phyloP scores from a whole-genome alignment of 495 filamentous ascomycete genomes.

The Durotheca rogersii region DNA sequence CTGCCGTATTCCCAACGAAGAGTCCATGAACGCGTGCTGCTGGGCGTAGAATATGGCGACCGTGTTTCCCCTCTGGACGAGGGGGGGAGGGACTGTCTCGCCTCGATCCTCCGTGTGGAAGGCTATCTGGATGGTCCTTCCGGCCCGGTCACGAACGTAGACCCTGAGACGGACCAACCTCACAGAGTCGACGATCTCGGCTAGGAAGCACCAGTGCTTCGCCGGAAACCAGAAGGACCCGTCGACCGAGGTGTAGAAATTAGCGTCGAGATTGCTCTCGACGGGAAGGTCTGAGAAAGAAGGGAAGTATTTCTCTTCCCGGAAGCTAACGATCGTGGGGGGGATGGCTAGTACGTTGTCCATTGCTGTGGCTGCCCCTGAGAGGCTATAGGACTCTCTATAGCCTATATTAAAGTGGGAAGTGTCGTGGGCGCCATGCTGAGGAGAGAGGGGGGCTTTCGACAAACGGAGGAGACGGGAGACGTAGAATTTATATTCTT shows the following conservation, averaged over 20 bases:
- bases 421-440: too few species aligned
- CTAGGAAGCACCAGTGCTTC: slow-evolving; percentile 39
- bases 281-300: slow-evolving; percentile 33
- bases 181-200: slow-evolving; percentile 34
- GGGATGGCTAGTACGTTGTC: too few species aligned
- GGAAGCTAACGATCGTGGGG: background rate
- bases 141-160: slow-evolving; percentile 30
- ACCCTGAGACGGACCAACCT: slow-evolving; percentile 30
- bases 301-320: slow-evolving; percentile 20
- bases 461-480: too few species aligned
- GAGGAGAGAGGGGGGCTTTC: too few species aligned
- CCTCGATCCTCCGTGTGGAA: slow-evolving; percentile 37
- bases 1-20: slow-evolving; percentile 30
- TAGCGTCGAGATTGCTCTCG: slow-evolving; percentile 9
- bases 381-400: too few species aligned
- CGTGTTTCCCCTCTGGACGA: slow-evolving; percentile 34
- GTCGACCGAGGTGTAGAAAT: slow-evolving; percentile 28
- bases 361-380: too few species aligned
- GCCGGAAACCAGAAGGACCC: slow-evolving; percentile 6
- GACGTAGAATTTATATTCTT: too few species aligned
- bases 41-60: slow-evolving; percentile 38
- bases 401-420: too few species aligned
- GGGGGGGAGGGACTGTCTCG: slow-evolving; percentile 24
- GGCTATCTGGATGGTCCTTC: slow-evolving; percentile 24
- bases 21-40: slow-evolving; percentile 29